phyloP scores from a whole-genome alignment of 2,329 filamentous ascomycete genomes.

The Pseudohalonectria lignicola region DNA sequence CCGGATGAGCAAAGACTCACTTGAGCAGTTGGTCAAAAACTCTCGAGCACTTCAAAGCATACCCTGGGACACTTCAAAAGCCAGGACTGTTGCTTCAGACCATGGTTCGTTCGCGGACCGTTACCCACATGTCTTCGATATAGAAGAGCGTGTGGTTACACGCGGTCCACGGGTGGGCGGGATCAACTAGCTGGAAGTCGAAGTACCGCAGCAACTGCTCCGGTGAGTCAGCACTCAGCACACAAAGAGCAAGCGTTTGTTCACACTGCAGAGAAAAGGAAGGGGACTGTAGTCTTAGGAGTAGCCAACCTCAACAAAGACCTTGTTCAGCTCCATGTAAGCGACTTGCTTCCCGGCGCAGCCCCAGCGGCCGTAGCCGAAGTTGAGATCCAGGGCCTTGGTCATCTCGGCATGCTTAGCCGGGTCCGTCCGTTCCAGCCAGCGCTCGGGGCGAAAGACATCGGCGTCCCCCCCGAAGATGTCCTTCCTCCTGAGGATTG shows the following conservation, averaged over 20 bases:
- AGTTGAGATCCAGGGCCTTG: conserved; percentile 19
- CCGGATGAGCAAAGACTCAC: too few species aligned
- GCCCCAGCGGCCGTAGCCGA: conserved; percentile 22
- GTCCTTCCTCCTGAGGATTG: neutral
- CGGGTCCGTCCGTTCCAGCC: conserved; percentile 16
- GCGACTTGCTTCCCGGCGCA: conserved; percentile 28
- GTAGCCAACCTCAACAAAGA: conserved; percentile 23
- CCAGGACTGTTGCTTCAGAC: too few species aligned
- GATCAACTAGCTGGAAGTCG: conserved; percentile 17
- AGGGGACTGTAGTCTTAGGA: neutral
- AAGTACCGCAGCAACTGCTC: conserved; percentile 8
- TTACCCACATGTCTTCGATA: conserved; percentile 17
- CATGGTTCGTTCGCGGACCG: conserved; percentile 9
- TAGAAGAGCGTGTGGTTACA: conserved; percentile 16
- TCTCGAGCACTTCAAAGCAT: too few species aligned
- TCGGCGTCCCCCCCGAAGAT: conserved; percentile 2
- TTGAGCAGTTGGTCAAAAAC: too few species aligned
- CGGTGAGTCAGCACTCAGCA: neutral
- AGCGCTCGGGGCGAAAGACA: conserved; percentile 2
- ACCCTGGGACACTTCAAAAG: too few species aligned
- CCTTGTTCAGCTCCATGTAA: conserved; percentile 27
- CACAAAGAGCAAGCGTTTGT: too few species aligned
- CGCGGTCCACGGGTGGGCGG: conserved; percentile 9
- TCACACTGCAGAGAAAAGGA: too few species aligned
- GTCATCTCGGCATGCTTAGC: conserved; percentile 14